Evolutionary conservation across 805 yeast genomes (phyloP), one percentile per base, ranked within the genome.

Genomic region (Ogataea chonburiensis): DNA sequence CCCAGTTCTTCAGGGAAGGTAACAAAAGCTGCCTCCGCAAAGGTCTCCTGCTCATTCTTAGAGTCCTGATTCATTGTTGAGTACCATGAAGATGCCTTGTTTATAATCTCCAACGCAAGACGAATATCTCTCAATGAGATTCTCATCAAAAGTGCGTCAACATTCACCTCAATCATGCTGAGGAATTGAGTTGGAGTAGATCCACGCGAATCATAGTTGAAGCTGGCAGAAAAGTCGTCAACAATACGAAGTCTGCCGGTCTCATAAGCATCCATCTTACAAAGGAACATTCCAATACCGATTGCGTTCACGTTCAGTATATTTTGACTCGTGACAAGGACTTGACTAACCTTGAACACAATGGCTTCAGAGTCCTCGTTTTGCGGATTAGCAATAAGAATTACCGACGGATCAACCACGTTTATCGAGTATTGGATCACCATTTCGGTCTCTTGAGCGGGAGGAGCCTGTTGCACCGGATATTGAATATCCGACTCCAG

Each of bases 81-180:
- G 32, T 75, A 75, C 49, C 77, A 64, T 17, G 70, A 75, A 5
- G 81, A 73, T 0, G 95, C 96, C 46, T 69, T 77, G 47, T 83
- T 77, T 46, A 87, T 71, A 18, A 93, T 86, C 9, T 70, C 66
- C 49, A 83, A 58, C 0, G 95, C 97, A 28, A 94, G 67, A 31
- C 85, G 66, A 28, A 93, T 85, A 65, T 93, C 99, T 41, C 95
- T 70, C 38, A 91, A 61, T 0, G 98, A 88, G 12, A 93, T 73
- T 43, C 98, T 71, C 60, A 91, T 59, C 12, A 91, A 62, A 24
- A 93, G 57, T 0, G 94, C 93, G 40, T 91, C 97, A 19, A 89
- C 69, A 0, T 87, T 74, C 7, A 81, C 69, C 37, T 80, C 81
- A 8, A 88, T 70, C 22, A 71, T 66, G 0, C 95, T 81, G 33